These are phyloP conservation scores for Sonneratia alba DNA, from an alignment of 345 rosid species.

Conservation along the genomic window DNA sequence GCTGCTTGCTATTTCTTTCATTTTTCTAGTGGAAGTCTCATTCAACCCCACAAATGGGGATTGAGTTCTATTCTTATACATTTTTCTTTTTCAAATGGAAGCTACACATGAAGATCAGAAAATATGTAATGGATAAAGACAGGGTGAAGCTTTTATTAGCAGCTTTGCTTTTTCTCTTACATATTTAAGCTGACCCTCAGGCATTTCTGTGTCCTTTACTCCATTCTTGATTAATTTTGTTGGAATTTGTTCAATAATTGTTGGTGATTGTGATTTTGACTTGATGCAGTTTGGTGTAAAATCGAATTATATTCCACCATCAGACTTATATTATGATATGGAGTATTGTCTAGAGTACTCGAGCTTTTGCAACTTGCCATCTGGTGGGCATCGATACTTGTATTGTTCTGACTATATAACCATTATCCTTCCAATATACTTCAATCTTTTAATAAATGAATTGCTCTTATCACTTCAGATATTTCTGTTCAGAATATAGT, in stretches of 20 bases:
- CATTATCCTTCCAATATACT: background rate
- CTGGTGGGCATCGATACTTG: slow-evolving; percentile 31
- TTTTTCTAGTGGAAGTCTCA: background rate
- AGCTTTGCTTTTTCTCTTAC: background rate
- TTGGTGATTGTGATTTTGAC: slow-evolving; percentile 6
- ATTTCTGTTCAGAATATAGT: background rate
- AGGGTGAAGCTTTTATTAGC: background rate
- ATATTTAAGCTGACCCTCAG: background rate
- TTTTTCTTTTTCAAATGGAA: background rate
- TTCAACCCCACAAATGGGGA: background rate
- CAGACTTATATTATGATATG: slow-evolving; percentile 82
- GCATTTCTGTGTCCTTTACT: background rate
- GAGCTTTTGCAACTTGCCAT: slow-evolving; percentile 50
- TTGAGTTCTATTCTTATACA: background rate
- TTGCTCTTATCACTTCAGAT: slow-evolving; percentile 5
- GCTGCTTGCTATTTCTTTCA: background rate
- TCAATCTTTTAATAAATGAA: background rate
- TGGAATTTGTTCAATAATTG: background rate
- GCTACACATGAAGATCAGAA: background rate
- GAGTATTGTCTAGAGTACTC: slow-evolving; percentile 88
- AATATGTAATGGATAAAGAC: background rate
- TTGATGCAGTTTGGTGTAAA: slow-evolving; percentile 47
- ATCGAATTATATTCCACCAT: slow-evolving; percentile 22
- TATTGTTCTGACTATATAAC: background rate
- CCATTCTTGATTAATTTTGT: background rate